A percentile compares a stretch with the other conserved stretches of the same genome.
phyloP scores from a whole-genome alignment of 495 filamentous ascomycete genomes.

The Xylaria telfairii region DNA sequence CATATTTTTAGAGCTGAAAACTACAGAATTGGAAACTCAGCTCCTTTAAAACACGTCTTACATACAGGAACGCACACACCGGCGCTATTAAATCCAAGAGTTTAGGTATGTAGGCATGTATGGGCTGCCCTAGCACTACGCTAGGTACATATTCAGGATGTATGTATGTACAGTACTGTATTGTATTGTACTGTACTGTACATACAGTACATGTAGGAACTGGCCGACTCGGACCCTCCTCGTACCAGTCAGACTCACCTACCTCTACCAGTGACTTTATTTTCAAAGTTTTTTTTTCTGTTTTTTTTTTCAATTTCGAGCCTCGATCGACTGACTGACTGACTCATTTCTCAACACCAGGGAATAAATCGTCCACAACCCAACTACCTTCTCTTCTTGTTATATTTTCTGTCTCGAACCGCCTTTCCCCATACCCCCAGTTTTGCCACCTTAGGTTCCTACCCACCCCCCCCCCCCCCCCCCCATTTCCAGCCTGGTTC shows the following conservation, averaged over 20 bases:
- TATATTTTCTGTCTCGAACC: background rate
- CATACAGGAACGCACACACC: no score
- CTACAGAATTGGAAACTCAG: no score
- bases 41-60: no score
- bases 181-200: no score
- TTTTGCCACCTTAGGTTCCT: no score
- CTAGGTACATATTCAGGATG: background rate
- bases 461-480: no score
- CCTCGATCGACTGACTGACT: constrained; percentile 2
- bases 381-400: background rate
- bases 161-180: background rate
- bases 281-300: background rate
- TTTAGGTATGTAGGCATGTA: background rate
- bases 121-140: no score
- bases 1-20: no score
- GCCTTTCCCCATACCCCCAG: background rate
- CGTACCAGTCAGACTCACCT: background rate
- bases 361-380: background rate
- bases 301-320: background rate
- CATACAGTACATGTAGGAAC: no score
- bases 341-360: background rate
- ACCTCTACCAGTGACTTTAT: no score
- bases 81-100: no score
- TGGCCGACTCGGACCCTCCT: constrained; percentile 7
- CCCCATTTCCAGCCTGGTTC: background rate